These are phyloP conservation scores for Globisporangium acanthophoron DNA, from an alignment of 352 stramenopile species.

Conservation along the genomic window DNA sequence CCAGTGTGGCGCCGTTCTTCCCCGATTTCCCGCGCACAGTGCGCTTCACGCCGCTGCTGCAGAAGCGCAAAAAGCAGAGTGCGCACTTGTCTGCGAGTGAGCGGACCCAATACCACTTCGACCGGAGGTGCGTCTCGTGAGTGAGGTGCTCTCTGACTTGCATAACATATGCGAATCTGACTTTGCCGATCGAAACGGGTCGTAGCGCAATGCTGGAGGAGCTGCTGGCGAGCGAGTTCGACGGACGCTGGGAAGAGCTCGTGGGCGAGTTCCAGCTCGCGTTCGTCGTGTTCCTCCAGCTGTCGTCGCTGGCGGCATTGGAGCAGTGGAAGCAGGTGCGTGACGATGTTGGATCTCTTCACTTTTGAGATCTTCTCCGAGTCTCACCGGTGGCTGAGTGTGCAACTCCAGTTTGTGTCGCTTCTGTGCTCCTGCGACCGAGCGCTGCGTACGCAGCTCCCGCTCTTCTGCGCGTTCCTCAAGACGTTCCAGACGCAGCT, in stretches of 20 bases:
- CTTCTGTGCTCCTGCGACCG: slow-evolving; percentile 60
- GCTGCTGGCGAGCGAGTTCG: slow-evolving; percentile 30
- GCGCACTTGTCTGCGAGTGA: slow-evolving; percentile 33
- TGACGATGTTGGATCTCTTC: too few species aligned
- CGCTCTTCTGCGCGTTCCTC: slow-evolving; percentile 56
- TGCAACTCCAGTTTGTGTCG: slow-evolving; percentile 35
- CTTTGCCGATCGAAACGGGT: slow-evolving; percentile 1
- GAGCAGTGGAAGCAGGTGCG: slow-evolving; percentile 92
- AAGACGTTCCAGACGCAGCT: slow-evolving; percentile 51
- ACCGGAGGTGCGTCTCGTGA: slow-evolving; percentile 43
- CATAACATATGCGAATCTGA: background rate
- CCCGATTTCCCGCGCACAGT: slow-evolving; percentile 67
- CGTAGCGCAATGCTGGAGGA: slow-evolving; percentile 44
- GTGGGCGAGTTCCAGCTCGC: slow-evolving; percentile 92
- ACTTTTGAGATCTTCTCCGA: too few species aligned
- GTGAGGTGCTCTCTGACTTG: background rate
- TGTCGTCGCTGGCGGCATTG: slow-evolving; percentile 90
- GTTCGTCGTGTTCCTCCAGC: slow-evolving; percentile 90
- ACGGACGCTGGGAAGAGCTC: slow-evolving; percentile 64
- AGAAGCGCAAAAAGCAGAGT: slow-evolving; percentile 20
- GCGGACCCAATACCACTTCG: slow-evolving; percentile 74
- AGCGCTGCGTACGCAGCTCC: slow-evolving; percentile 27
- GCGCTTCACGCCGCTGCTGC: slow-evolving; percentile 56
- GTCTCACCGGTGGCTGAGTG: too few species aligned
- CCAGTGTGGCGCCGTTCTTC: slow-evolving; percentile 58